These are phyloP conservation scores for Dictyostelium capitatum DNA, from an alignment of 78 protist species.

Conservation along the genomic window DNA sequence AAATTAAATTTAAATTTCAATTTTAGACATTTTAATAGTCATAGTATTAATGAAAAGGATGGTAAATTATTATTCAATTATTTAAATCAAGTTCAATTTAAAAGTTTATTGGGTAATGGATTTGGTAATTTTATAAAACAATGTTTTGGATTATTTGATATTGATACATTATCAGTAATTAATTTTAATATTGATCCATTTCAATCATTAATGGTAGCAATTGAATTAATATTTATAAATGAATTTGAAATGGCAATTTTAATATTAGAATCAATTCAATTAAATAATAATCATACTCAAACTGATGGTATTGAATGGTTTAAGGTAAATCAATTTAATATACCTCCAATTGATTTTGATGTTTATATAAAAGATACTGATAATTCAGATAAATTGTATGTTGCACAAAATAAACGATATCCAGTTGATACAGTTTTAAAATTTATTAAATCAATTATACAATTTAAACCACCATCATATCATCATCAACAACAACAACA, in stretches of 20 bases:
- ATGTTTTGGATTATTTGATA: too few relatives aligned
- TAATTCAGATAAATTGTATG: neutral
- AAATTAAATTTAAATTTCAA: neutral
- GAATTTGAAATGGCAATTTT: neutral
- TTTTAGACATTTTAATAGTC: neutral
- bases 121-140: neutral
- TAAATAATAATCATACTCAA: neutral
- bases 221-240: neutral
- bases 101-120: neutral
- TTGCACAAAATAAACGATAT: neutral
- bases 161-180: neutral
- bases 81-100: neutral
- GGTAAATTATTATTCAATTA: too few relatives aligned
- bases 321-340: neutral
- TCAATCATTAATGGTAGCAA: neutral
- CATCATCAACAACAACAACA: too few relatives aligned
- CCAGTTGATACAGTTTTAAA: neutral
- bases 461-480: too few relatives aligned
- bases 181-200: constrained; percentile 1
- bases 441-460: neutral
- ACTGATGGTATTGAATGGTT: neutral
- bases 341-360: neutral
- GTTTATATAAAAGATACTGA: neutral
- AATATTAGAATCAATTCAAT: neutral
- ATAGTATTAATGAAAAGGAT: neutral